A percentile compares a stretch with the other conserved stretches of the same genome.
Evolutionary conservation across 345 rosid species (phyloP).

Genomic region (Camelina laxa): DNA sequence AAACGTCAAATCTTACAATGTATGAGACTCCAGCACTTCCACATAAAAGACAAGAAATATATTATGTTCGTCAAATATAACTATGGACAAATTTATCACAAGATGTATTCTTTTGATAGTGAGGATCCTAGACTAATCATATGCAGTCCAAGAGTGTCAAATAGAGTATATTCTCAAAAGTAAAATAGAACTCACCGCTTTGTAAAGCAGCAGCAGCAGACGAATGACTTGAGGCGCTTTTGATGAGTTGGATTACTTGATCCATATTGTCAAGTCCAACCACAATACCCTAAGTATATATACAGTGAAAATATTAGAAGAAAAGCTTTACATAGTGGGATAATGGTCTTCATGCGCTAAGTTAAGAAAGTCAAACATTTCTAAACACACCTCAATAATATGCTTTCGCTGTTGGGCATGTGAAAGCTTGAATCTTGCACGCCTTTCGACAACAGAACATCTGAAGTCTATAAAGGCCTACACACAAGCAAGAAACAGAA

Average conservation of each 20-base stretch:
- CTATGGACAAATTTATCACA: constrained; percentile 14
- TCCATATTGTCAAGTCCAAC: constrained; percentile 86
- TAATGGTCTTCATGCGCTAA: constrained; percentile 19
- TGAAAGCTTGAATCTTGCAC: constrained; percentile 81
- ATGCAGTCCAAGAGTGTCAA: neutral
- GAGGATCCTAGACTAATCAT: constrained; percentile 18
- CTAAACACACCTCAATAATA: constrained; percentile 75
- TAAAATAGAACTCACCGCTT: constrained; percentile 52
- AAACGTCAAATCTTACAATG: constrained; percentile 6
- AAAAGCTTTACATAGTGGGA: constrained; percentile 24
- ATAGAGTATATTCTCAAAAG: constrained; percentile 1
- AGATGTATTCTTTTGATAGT: constrained; percentile 26
- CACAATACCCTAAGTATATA: constrained; percentile 72
- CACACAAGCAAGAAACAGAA: constrained; percentile 21
- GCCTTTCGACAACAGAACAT: constrained; percentile 91
- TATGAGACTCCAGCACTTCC: constrained; percentile 14
- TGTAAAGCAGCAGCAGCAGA: constrained; percentile 69
- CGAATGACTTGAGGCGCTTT: constrained; percentile 66
- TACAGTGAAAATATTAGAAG: constrained; percentile 26
- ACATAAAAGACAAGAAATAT: constrained; percentile 10
- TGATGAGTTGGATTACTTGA: constrained; percentile 65
- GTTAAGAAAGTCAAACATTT: constrained; percentile 17
- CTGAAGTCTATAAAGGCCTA: constrained; percentile 93
- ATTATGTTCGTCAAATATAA: constrained; percentile 4
- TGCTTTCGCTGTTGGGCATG: constrained; percentile 85